These are phyloP conservation scores for Cystobasidium tubakii DNA, from an alignment of 768 basidiomycete species.

Conservation along the genomic window DNA sequence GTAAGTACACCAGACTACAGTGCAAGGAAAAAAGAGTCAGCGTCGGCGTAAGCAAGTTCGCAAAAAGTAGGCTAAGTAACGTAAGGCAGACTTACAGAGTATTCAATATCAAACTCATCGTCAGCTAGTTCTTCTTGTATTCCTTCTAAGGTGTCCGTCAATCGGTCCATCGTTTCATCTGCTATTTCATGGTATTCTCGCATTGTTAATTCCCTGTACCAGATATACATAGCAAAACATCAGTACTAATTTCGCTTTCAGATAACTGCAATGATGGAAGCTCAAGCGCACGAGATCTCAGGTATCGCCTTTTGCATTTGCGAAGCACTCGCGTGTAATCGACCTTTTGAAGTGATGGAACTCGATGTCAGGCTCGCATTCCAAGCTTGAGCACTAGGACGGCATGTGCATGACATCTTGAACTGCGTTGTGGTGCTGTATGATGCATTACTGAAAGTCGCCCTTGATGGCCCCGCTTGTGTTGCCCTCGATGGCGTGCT, in stretches of 20 bases:
- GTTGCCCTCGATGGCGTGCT: neutral
- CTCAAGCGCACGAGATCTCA: neutral
- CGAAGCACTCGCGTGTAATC: neutral
- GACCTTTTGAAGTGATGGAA: neutral
- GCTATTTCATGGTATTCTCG: slow-evolving; percentile 66
- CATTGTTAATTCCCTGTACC: slow-evolving; percentile 56
- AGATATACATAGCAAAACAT: too few species aligned
- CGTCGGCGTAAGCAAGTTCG: neutral
- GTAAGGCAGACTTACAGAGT: slow-evolving; percentile 57
- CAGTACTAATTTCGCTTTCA: too few species aligned
- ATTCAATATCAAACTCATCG: slow-evolving; percentile 74
- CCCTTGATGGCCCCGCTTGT: neutral
- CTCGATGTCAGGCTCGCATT: neutral
- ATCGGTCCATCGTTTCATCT: slow-evolving; percentile 67
- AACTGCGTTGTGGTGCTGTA: neutral
- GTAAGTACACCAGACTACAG: slow-evolving; percentile 89
- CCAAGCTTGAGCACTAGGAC: neutral
- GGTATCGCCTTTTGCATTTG: neutral
- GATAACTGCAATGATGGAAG: too few species aligned
- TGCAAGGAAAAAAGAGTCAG: neutral
- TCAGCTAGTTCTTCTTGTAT: slow-evolving; percentile 58
- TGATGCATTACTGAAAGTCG: neutral
- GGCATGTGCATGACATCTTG: neutral
- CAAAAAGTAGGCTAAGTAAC: too few species aligned
- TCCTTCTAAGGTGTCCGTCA: slow-evolving; percentile 69